Evolutionary conservation across 1,284 basidiomycete genomes (phyloP), one percentile per base, ranked within the genome.

Genomic region (Heliocybe sulcata): DNA sequence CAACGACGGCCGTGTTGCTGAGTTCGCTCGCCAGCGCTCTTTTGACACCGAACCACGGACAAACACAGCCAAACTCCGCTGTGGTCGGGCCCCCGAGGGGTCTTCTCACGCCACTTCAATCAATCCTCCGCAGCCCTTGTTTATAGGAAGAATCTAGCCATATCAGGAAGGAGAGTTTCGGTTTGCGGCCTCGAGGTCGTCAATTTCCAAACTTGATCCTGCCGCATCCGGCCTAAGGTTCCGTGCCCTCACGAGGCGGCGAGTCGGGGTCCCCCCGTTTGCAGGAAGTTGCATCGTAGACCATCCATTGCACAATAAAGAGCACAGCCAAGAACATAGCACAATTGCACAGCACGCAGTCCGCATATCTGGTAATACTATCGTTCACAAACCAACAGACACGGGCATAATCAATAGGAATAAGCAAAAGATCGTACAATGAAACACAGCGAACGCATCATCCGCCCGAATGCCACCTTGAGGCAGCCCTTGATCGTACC

Each of bases 141-240:
- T 49, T 49, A 49, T 49, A 49, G 47, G 16, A 49, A 49, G 10
- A n/a, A 6, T 22, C 27, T 49, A 49, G 47, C 27, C 47, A 49
- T 49, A 49, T 49, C 47, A 22, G 47, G 47, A 23, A 49, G 27
- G 38, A 42, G 38, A 20, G 38, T 42, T 42, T 42, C 38, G n/a
- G 38, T 42, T 42, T 42, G n/a, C 19, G 16, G 38, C 38, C 38
- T 42, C 38, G 38, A 42, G 38, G 12, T 42, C n/a, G n/a, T n/a
- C n/a, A n/a, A n/a, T n/a, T n/a, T 42, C 6, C 38, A 6, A 42
- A 20, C 8, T 6, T 31, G 29, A 31, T 31, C 29, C 29, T 31
- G 38, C 16, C n/a, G n/a, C 16, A 42, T 6, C 38, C 38, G 38
- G 16, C 19, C 38, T 42, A 4, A 6, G 38, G n/a, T 42, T 42